Evolutionary conservation across 805 yeast genomes (phyloP), one percentile per base, ranked within the genome.

Genomic region (Priceomyces fermenticarens): DNA sequence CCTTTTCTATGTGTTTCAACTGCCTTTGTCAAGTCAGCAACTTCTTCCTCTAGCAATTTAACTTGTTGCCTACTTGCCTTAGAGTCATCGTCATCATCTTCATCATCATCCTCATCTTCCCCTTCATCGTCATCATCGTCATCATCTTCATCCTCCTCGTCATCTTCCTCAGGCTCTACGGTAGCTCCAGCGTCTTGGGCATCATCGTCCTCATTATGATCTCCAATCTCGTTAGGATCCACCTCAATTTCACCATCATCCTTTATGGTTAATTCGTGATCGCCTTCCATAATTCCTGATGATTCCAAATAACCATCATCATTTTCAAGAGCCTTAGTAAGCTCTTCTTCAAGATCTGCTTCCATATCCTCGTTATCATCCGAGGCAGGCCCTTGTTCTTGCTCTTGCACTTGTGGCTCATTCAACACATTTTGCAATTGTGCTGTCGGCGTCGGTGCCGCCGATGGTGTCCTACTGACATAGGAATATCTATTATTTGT

Each of bases 21-120:
- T 0, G 91, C 89, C 36, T 59, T 61, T 57, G 86, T 89, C 45
- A 93, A 72, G 55, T 93, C 99, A 5, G 73, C 65, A 42, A 93
- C 82, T 60, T 90, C 97, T 62, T 91, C 98, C 45, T 78, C 80
- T 41, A 93, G 67, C 49, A 88, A 73, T 53, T 86, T 89, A 49
- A 58, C 40, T 63, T 66, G 54, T 59, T 70, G 62, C 65, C 82
- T 58, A 42, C 70, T 73, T 37, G 73, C 75, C 41, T 77, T 79
- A 39, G 73, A 77, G 40, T 77, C 80, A 34, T 70, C 77, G 16
- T 73, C 80, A 27, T 67, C 77, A 4, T 68, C 73, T 2, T 69
- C 72, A 3, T 71, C 77, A 3, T 66, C 76, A 2, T 72, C 79
- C 6, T 73, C 77, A 5, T 71, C 76, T 3, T 70, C 76, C 3